Percentiles rank a stretch among this genome's conserved stretches.
These are phyloP conservation scores for Cryphonectria radicalis DNA, from an alignment of 2,329 filamentous ascomycete genomes.

Conservation along the genomic window DNA sequence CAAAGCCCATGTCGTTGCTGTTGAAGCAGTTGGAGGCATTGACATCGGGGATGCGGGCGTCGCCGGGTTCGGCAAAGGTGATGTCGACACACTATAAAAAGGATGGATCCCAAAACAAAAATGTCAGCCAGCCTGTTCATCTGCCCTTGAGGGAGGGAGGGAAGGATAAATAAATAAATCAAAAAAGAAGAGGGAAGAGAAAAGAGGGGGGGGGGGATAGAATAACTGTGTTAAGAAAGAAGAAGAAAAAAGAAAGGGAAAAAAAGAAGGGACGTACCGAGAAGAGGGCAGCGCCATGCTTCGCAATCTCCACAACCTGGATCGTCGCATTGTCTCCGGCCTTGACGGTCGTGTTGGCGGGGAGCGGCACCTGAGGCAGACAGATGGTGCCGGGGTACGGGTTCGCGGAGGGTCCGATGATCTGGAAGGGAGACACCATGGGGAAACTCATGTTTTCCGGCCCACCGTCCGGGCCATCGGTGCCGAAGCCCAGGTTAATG, in stretches of 20 bases:
- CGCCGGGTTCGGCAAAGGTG: constrained; percentile 79
- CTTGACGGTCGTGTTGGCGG: constrained; percentile 70
- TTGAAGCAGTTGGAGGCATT: constrained; percentile 89
- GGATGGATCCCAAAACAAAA: neutral
- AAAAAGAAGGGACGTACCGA: constrained; percentile 59
- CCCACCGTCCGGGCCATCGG: constrained; percentile 62
- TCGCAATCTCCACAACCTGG: constrained; percentile 80
- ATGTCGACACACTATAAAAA: constrained; percentile 83
- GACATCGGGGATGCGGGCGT: constrained; percentile 69
- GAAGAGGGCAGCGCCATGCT: constrained; percentile 82
- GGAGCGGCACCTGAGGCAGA: constrained; percentile 85
- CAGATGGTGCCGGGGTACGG: constrained; percentile 91
- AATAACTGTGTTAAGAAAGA: too few relatives aligned
- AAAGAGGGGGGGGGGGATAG: too few relatives aligned
- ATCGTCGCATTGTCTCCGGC: constrained; percentile 90
- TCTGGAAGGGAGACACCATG: constrained; percentile 81
- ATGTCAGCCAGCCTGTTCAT: neutral
- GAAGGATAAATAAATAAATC: too few relatives aligned
- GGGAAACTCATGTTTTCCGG: constrained; percentile 86
- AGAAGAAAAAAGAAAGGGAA: neutral
- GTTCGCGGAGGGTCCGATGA: constrained; percentile 78
- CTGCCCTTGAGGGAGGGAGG: too few relatives aligned
- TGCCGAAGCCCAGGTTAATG: constrained; percentile 88
- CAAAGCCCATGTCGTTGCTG: constrained; percentile 75
- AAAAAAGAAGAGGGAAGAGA: neutral